Percentiles rank a stretch among this genome's conserved stretches.
Evolutionary conservation across 1,139 yeast species (phyloP).

Genomic region (Waltiozyma sp.): DNA sequence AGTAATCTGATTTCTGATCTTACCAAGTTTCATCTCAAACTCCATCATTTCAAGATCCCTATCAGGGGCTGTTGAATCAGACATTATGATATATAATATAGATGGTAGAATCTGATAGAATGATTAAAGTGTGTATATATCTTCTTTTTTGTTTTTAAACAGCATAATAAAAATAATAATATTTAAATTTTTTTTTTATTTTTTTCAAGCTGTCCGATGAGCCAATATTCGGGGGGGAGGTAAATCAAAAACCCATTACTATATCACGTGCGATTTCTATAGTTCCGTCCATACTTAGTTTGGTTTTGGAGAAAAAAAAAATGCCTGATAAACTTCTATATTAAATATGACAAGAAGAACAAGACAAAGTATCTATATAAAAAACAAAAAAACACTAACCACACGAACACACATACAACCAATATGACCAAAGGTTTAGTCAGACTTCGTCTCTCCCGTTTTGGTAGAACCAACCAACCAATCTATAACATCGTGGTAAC

Average conservation of each 20-base stretch:
- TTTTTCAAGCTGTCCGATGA: not conserved
- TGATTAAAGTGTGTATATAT: no score
- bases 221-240: not conserved
- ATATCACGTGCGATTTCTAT: no score
- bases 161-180: no score
- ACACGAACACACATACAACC: not conserved
- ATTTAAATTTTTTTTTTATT: not conserved
- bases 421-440: conserved; percentile 24
- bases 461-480: conserved; percentile 84
- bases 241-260: no score
- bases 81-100: not conserved
- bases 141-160: no score
- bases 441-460: conserved; percentile 80
- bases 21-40: conserved; percentile 57
- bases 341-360: no score
- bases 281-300: no score
- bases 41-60: conserved; percentile 43
- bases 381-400: no score
- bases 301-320: no score
- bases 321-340: no score
- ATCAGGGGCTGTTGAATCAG: conserved; percentile 20
- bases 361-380: no score
- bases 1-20: conserved; percentile 56
- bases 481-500: conserved; percentile 88
- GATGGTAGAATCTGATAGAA: no score